These are phyloP conservation scores for Kuraishia molischiana DNA, from an alignment of 805 yeast genomes.

Conservation along the genomic window DNA sequence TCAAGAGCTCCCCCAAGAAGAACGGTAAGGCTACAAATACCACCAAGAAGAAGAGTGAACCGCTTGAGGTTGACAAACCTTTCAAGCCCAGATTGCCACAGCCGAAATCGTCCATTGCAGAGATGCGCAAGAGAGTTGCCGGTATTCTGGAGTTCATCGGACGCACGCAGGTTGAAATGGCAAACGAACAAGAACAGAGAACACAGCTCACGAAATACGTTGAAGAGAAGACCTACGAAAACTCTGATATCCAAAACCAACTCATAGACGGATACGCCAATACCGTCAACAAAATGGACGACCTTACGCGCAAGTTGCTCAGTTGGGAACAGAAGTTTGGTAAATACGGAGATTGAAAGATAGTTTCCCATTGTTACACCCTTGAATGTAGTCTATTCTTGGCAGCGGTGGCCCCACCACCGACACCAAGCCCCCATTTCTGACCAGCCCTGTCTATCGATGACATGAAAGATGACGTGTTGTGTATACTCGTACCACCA, in stretches of 20 bases:
- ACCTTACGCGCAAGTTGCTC: slow-evolving; percentile 58
- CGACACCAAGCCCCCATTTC: slow-evolving; percentile 2
- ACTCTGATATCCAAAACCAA: slow-evolving; percentile 18
- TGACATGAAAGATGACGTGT: slow-evolving; percentile 29
- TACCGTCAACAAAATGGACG: slow-evolving; percentile 60
- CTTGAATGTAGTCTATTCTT: neutral
- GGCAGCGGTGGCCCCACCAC: neutral
- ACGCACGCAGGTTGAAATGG: slow-evolving; percentile 75
- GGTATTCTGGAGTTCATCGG: slow-evolving; percentile 89
- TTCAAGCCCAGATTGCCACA: slow-evolving; percentile 81
- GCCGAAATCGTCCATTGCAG: slow-evolving; percentile 62
- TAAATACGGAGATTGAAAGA: slow-evolving; percentile 5
- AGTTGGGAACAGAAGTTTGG: slow-evolving; percentile 75
- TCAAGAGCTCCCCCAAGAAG: slow-evolving; percentile 1
- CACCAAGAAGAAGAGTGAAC: slow-evolving; percentile 15
- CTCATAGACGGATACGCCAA: slow-evolving; percentile 44
- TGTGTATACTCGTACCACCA: slow-evolving; percentile 69
- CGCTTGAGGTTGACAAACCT: slow-evolving; percentile 53
- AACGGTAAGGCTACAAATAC: slow-evolving; percentile 1
- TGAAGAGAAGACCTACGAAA: slow-evolving; percentile 22
- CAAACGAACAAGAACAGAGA: slow-evolving; percentile 59
- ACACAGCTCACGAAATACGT: slow-evolving; percentile 36
- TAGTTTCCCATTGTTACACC: neutral
- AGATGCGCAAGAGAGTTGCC: slow-evolving; percentile 79
- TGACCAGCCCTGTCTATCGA: slow-evolving; percentile 13